phyloP scores from a whole-genome alignment of 768 basidiomycete species.

The Amanita rubescens region DNA sequence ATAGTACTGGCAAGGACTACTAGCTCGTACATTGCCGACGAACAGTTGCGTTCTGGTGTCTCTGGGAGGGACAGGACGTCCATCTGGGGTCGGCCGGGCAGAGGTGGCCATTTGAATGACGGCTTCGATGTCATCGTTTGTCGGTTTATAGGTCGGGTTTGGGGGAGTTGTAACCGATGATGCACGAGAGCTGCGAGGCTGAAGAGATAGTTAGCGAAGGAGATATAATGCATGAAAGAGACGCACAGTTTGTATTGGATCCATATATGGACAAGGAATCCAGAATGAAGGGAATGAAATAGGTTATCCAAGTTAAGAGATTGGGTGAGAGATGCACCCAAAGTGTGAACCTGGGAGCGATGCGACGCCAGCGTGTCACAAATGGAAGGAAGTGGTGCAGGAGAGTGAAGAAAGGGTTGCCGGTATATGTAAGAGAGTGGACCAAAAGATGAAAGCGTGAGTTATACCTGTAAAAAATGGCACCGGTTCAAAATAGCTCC shows the following conservation, averaged over 20 bases:
- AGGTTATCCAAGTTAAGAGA: background rate
- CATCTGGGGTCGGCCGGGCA: slow-evolving; percentile 43
- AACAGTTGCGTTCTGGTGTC: slow-evolving; percentile 96
- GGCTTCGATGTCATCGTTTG: slow-evolving; percentile 86
- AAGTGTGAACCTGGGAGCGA: background rate
- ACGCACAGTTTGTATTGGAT: slow-evolving; percentile 4
- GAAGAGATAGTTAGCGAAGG: background rate
- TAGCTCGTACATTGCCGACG: slow-evolving; percentile 77
- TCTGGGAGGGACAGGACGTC: slow-evolving; percentile 40
- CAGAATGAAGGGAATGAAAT: background rate
- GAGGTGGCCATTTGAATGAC: slow-evolving; percentile 90
- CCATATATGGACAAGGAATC: slow-evolving; percentile 5
- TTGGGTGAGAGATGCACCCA: slow-evolving; percentile 2
- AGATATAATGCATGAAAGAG: slow-evolving; percentile 3
- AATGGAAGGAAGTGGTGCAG: background rate
- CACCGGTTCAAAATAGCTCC: slow-evolving; percentile 10
- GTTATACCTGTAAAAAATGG: slow-evolving; percentile 8
- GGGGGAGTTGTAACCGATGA: slow-evolving; percentile 8
- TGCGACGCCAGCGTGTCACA: slow-evolving; percentile 6
- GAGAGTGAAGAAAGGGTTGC: background rate
- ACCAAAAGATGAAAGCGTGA: slow-evolving; percentile 6
- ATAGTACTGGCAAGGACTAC: slow-evolving; percentile 3
- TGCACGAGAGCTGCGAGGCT: background rate
- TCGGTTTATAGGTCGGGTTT: slow-evolving; percentile 26
- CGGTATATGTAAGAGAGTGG: background rate